A percentile compares a stretch with the other conserved stretches of the same genome.
These are phyloP conservation scores for Talaromyces wortmannii DNA, from an alignment of 495 filamentous ascomycete species.

Conservation along the genomic window DNA sequence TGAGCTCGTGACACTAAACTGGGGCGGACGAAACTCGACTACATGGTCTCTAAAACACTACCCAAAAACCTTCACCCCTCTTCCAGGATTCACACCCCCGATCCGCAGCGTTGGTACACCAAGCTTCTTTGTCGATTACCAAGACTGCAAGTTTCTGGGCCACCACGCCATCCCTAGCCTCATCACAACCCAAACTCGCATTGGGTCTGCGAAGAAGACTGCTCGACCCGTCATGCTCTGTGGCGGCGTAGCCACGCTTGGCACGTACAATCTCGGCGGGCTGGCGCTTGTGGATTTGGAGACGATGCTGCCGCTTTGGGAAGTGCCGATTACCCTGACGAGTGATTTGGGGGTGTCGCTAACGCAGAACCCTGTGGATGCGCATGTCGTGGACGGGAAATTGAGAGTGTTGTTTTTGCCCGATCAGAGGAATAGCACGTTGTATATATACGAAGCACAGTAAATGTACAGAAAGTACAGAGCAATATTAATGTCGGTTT, in stretches of 20 bases:
- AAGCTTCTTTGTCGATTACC: conserved; percentile 25
- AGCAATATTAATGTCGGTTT: no score
- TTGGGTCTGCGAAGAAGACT: not conserved
- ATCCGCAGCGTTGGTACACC: conserved; percentile 11
- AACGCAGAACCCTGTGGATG: conserved; percentile 30
- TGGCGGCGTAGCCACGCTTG: conserved; percentile 21
- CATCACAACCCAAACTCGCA: not conserved
- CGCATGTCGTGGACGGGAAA: conserved; percentile 23
- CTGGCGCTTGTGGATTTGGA: conserved; percentile 26
- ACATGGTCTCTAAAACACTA: conserved; percentile 17
- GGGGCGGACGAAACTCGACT: conserved; percentile 22
- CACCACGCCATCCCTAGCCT: conserved; percentile 10
- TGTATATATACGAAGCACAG: conserved; percentile 27
- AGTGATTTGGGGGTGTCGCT: conserved; percentile 18
- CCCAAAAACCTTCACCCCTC: conserved; percentile 2
- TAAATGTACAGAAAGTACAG: not conserved
- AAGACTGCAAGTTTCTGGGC: conserved; percentile 34
- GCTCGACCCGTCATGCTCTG: conserved; percentile 25
- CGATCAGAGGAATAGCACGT: conserved; percentile 24
- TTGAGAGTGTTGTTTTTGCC: conserved; percentile 26
- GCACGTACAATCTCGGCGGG: conserved; percentile 18
- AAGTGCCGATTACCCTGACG: conserved; percentile 25
- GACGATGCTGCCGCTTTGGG: conserved; percentile 22
- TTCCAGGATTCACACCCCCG: conserved; percentile 18
- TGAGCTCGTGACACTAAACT: conserved; percentile 26